Percentiles rank a stretch among this genome's conserved stretches.
Evolutionary conservation across 495 filamentous ascomycete genomes (phyloP).

Genomic region (Hamigera avellanea): DNA sequence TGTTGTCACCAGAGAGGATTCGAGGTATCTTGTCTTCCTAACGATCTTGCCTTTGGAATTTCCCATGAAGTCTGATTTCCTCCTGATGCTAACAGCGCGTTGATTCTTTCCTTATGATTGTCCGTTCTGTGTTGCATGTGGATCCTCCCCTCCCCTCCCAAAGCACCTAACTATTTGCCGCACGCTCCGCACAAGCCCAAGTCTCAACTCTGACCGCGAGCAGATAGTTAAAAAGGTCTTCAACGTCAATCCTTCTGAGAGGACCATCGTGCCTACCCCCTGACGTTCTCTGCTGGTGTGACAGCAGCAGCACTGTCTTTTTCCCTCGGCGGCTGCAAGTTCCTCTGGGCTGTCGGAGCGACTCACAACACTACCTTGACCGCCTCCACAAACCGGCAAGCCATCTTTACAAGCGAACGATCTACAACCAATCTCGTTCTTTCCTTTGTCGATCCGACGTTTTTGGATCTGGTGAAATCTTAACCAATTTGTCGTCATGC

Average conservation of each 20-base stretch:
- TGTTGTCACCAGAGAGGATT: too few species aligned
- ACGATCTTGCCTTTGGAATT: too few species aligned
- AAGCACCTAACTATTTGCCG: background rate
- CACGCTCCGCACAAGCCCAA: background rate
- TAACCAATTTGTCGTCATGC: slow-evolving; percentile 44
- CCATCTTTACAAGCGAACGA: background rate
- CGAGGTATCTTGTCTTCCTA: too few species aligned
- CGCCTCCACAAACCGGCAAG: slow-evolving; percentile 11
- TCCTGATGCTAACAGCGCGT: too few species aligned
- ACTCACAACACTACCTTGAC: slow-evolving; percentile 4
- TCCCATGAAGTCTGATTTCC: background rate
- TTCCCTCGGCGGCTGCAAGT: too few species aligned
- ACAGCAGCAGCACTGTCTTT: background rate
- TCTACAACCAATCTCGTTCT: too few species aligned
- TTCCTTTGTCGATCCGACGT: background rate
- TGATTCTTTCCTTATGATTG: background rate
- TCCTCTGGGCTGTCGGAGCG: too few species aligned
- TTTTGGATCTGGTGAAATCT: background rate
- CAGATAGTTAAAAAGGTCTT: background rate
- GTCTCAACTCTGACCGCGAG: background rate
- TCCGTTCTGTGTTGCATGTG: background rate
- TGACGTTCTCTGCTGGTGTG: too few species aligned
- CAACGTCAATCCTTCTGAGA: too few species aligned
- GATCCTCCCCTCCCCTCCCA: background rate
- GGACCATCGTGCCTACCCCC: too few species aligned